These are phyloP conservation scores for Nicotiana noctiflora DNA, from an alignment of 257 asterid species.

Conservation along the genomic window DNA sequence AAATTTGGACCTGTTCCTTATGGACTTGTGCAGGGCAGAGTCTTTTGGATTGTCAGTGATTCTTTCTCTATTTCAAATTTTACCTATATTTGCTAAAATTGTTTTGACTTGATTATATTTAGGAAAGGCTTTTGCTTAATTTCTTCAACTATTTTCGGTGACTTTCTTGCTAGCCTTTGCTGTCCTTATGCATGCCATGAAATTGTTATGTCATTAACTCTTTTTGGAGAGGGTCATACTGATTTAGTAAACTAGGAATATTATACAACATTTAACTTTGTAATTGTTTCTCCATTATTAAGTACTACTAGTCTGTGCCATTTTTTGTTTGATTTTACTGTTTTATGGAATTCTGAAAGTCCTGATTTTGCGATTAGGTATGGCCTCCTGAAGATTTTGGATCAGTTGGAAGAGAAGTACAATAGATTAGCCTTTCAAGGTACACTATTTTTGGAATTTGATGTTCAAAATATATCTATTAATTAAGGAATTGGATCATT, in stretches of 20 bases:
- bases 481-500: not conserved
- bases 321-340: not conserved
- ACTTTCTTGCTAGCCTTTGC: not conserved
- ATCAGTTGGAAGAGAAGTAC: constrained; percentile 24
- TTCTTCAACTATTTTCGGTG: not conserved
- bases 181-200: not conserved
- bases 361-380: constrained; percentile 20
- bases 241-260: not conserved
- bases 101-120: not conserved
- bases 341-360: not conserved
- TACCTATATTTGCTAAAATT: not conserved
- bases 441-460: not conserved
- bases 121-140: not conserved
- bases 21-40: constrained; percentile 50
- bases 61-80: not conserved
- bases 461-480: not conserved
- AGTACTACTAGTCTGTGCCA: constrained; percentile 2
- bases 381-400: constrained; percentile 58
- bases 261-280: not conserved
- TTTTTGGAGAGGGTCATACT: not conserved
- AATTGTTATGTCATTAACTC: not conserved
- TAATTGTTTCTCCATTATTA: not conserved
- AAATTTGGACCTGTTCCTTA: constrained; percentile 71
- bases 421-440: constrained; percentile 23
- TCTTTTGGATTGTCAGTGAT: constrained; percentile 46